phyloP scores from a whole-genome alignment of 805 yeast genomes.

The Scheffersomyces lignosus region DNA sequence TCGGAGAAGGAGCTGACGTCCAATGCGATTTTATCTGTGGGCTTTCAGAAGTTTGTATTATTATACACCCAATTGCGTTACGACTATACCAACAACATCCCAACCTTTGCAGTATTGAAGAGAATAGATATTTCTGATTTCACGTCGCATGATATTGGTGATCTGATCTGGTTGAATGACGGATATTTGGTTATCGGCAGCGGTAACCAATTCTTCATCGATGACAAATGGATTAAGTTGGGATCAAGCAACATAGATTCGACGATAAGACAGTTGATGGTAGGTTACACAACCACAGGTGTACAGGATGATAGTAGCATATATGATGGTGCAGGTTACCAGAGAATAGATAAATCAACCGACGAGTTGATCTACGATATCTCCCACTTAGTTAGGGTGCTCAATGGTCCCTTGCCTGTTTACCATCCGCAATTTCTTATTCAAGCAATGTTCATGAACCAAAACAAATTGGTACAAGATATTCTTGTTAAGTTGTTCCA shows the following conservation, averaged over 20 bases:
- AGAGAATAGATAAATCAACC: background rate
- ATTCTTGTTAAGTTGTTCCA: conserved; percentile 56
- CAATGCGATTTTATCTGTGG: conserved; percentile 73
- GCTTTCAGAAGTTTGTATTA: conserved; percentile 62
- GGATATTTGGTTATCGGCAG: conserved; percentile 81
- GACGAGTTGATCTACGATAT: conserved; percentile 40
- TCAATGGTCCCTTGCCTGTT: conserved; percentile 87
- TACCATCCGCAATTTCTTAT: conserved; percentile 89
- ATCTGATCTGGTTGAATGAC: conserved; percentile 80
- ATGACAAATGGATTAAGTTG: conserved; percentile 57
- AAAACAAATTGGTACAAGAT: conserved; percentile 52
- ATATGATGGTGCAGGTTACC: conserved; percentile 26
- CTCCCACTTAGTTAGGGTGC: conserved; percentile 67
- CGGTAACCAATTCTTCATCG: conserved; percentile 86
- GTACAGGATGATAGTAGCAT: conserved; percentile 2
- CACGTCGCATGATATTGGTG: conserved; percentile 84
- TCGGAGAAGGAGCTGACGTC: conserved; percentile 15
- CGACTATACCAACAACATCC: conserved; percentile 80
- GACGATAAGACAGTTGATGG: conserved; percentile 43
- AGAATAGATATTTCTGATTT: conserved; percentile 66
- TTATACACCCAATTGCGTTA: conserved; percentile 81
- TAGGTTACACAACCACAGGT: conserved; percentile 22
- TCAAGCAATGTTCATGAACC: conserved; percentile 68
- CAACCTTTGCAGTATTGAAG: conserved; percentile 76
- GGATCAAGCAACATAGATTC: conserved; percentile 45